Base-by-base conservation (phyloP, 1,284 basidiomycete genomes). In the Cystobasidium pallidum region DNA sequence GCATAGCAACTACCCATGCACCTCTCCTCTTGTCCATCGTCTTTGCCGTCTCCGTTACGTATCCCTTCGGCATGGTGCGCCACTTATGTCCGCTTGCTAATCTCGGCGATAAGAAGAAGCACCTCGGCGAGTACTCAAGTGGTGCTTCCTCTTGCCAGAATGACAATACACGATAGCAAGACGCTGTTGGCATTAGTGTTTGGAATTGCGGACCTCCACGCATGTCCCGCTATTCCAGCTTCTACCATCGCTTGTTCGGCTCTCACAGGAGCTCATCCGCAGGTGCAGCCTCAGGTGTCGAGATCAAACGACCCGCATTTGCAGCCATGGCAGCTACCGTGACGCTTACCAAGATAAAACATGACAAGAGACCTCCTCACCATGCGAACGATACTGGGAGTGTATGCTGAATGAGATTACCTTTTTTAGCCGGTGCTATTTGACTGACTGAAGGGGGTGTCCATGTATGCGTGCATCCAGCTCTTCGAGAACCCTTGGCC, bases 401-500 rank as follows among this genome's bases (percentile, higher is more conserved):
- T n/a, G 67, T 70, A 47, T 11, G 62, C 21, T 55, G 49, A 3
- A 10, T 21, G 13, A n/a, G n/a, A n/a, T n/a, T n/a, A n/a, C n/a
- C n/a, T n/a, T n/a, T n/a, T n/a, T n/a, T n/a, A n/a, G n/a, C n/a
- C n/a, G n/a, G n/a, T 21, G 24, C 43, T 49, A 21, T 21, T 26
- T 34, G 19, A 28, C 13, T 15, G 10, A 13, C 45, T 8, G 11
- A 4, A n/a, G 19, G 4, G 45, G n/a, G 45, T 4, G 7, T 6
- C 13, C 30, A 19, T 21, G 28, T 24, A 43, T 58, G 52, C 21
- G 15, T 51, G 34, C 45, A 24, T 32, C 34, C 57, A 70, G 67
- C 59, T 62, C 21, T 71, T 71, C 49, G 36, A 52, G 34, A 71
- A 71, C 32, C 68, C 68, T 0, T 71, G 68, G 68, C 59, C 59